Evolutionary conservation across 768 basidiomycete genomes (phyloP).

Genomic region (Neoboletus magnificus): DNA sequence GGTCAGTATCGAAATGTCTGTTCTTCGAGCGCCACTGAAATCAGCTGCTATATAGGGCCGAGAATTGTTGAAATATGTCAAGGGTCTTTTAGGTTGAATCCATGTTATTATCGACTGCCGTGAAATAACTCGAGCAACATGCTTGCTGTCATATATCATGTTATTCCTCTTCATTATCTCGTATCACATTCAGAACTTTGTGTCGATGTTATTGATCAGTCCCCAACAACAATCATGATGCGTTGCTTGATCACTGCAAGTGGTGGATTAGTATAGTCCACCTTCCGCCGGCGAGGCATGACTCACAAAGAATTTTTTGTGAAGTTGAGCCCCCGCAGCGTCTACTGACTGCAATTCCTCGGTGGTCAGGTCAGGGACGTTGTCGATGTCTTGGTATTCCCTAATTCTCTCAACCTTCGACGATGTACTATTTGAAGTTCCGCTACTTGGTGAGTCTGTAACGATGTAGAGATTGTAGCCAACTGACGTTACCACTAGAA

Average conservation of each 20-base stretch:
- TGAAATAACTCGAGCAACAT: not conserved
- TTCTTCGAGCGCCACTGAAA: slow-evolving; percentile 9
- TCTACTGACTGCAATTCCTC: not conserved
- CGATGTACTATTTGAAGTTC: not conserved
- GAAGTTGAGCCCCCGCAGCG: not conserved
- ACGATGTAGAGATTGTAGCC: not conserved
- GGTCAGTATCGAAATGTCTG: slow-evolving; percentile 41
- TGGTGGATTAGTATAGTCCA: not conserved
- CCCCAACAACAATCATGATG: not conserved
- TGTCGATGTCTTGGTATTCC: not conserved
- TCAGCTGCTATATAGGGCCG: slow-evolving; percentile 45
- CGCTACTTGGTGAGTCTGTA: not conserved
- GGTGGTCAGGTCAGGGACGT: slow-evolving; percentile 4
- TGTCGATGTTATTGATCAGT: not conserved
- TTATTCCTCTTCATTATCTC: not conserved
- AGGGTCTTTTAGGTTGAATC: slow-evolving; percentile 56
- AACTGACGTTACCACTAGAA: slow-evolving; percentile 1
- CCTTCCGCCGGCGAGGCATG: no score
- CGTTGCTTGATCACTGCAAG: not conserved
- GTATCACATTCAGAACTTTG: not conserved
- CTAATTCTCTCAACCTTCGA: not conserved
- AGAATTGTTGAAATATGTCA: slow-evolving; percentile 72
- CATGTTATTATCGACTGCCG: not conserved
- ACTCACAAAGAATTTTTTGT: slow-evolving; percentile 3
- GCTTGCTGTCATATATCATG: not conserved